phyloP scores from a whole-genome alignment of 805 yeast species.

The Starmerella potacharoeniae region DNA sequence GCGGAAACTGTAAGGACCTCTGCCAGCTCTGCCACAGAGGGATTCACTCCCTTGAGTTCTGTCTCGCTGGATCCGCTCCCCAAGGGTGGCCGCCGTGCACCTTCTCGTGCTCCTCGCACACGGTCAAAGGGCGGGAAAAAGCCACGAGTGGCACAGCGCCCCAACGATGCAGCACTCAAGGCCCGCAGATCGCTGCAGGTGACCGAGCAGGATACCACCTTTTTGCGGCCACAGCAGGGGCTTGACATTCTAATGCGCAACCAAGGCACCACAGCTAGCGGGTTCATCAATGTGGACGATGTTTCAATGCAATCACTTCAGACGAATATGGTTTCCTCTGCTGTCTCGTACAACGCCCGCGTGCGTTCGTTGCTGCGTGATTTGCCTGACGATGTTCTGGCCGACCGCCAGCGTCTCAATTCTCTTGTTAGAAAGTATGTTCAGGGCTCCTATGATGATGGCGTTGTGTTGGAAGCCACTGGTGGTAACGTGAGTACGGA shows the following conservation, averaged over 20 bases:
- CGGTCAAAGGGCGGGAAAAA: background rate
- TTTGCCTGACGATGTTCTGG: background rate
- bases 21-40: background rate
- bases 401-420: constrained; percentile 8
- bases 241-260: constrained; percentile 16
- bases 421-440: constrained; percentile 7
- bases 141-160: background rate
- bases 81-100: background rate
- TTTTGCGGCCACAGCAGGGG: constrained; percentile 14
- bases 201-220: background rate
- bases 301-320: constrained; percentile 15
- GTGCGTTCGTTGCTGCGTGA: constrained; percentile 18
- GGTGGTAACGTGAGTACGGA: background rate
- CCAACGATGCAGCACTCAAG: background rate
- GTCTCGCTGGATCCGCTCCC: background rate
- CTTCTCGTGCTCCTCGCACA: background rate
- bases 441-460: constrained; percentile 10
- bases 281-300: constrained; percentile 12
- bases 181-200: background rate
- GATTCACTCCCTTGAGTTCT: background rate
- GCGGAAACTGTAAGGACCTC: background rate
- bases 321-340: constrained; percentile 8
- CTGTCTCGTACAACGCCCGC: constrained; percentile 20
- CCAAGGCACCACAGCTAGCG: constrained; percentile 11
- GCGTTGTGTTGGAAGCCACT: background rate